Base-by-base conservation (phyloP, 129 eudicot species). In the Arctium minus region DNA sequence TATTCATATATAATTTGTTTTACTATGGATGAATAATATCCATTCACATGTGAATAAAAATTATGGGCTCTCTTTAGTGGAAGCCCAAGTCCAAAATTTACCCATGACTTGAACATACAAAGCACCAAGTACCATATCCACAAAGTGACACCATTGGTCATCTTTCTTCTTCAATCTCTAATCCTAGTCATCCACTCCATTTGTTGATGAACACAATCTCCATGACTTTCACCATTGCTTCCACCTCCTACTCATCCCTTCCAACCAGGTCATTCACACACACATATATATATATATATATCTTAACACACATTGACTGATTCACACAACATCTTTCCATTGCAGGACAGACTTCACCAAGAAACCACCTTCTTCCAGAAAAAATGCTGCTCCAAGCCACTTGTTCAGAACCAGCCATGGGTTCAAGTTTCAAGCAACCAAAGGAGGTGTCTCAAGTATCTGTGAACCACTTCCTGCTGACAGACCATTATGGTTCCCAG, bases 401-500 rank as follows among this genome's bases (percentile, higher is more conserved):
- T 68, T 72, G 46, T 35, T 75, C 27, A 62, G 69, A 78, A 76
- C 74, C 67, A 33, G 76, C 68, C 75, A 35, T 15, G 81, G 74
- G 2, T 72, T 84, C 71, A 85, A 83, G 80, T 38, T 81, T 73
- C 90, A 88, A 56, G 98, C 97, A 18, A 71, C 93, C 6, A 94
- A 94, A 86, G 89, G 72, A 35, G 94, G 98, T 31, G 88, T 87
- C 1, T 94, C 98, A 74, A 92, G 92, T 82, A 91, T 89, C 7
- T 94, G 98, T 81, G 92, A 88, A 44, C 98, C 98, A 82, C 97
- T 94, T 85, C 97, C 98, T 72, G 93, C 97, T 5, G 97, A 95
- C 81, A 91, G 98, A 85, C 98, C 98, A 6, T 44, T 95, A 31
- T 95, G 98, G 98, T 95, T 95, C 86, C 97, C 98, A 46, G 97